Evolutionary conservation across 2,329 filamentous ascomycete species (phyloP).

Genomic region (Aspergillus fumigatiaffinis): DNA sequence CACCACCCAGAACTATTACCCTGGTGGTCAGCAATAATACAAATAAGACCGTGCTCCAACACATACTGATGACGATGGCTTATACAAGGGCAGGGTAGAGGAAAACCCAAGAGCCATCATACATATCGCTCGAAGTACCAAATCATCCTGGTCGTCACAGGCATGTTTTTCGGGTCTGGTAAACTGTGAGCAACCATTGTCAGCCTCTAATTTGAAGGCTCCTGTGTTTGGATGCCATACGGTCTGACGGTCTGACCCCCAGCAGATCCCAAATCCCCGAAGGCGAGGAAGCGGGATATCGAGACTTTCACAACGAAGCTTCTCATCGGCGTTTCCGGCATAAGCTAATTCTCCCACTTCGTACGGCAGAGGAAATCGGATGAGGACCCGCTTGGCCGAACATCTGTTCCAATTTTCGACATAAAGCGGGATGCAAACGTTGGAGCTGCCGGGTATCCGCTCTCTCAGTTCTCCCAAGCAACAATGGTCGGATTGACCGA

Average conservation of each 20-base stretch:
- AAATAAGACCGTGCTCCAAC: constrained; percentile 11
- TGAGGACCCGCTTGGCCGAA: constrained; percentile 17
- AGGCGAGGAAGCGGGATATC: constrained; percentile 33
- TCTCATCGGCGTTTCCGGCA: constrained; percentile 44
- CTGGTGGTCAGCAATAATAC: no score
- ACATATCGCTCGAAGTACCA: constrained; percentile 20
- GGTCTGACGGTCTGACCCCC: constrained; percentile 25
- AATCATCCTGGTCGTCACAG: constrained; percentile 15
- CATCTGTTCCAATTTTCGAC: background rate
- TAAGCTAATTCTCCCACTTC: constrained; percentile 33
- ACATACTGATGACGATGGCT: constrained; percentile 8
- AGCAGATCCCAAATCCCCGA: constrained; percentile 32
- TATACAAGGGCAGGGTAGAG: constrained; percentile 23
- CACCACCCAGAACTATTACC: no score
- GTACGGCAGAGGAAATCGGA: constrained; percentile 25
- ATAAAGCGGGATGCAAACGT: constrained; percentile 1
- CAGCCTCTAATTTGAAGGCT: background rate
- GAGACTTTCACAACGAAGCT: constrained; percentile 40
- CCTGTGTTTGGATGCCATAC: constrained; percentile 12
- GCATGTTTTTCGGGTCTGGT: constrained; percentile 10
- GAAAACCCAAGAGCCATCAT: constrained; percentile 18
- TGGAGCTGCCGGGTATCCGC: background rate
- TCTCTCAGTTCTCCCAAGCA: background rate
- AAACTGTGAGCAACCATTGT: constrained; percentile 7
- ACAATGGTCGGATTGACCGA: constrained; percentile 3